A percentile compares a stretch with the other conserved stretches of the same genome.
phyloP scores from a whole-genome alignment of 2,329 filamentous ascomycete species.

The Aspergillus sp. region DNA sequence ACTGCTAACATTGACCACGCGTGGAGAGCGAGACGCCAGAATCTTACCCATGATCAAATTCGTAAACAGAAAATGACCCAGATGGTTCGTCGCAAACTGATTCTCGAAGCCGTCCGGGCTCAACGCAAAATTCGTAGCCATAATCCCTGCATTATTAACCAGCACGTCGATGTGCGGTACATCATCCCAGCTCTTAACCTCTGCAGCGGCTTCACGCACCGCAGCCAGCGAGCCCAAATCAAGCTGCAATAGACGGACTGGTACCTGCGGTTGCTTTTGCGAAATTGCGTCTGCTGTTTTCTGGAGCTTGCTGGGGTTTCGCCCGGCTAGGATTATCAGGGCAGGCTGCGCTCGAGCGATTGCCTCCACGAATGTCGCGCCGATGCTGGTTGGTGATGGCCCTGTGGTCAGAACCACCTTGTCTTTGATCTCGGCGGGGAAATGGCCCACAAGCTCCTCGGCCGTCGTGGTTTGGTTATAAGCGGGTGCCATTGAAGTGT shows the following conservation, averaged over 20 bases:
- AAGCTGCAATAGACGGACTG: slow-evolving; percentile 28
- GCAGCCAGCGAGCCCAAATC: slow-evolving; percentile 34
- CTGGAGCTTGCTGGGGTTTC: slow-evolving; percentile 34
- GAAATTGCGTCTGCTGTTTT: slow-evolving; percentile 27
- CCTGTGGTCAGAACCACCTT: slow-evolving; percentile 44
- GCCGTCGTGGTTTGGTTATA: slow-evolving; percentile 15
- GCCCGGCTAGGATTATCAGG: slow-evolving; percentile 42
- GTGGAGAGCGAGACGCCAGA: slow-evolving; percentile 17
- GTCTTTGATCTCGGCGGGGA: slow-evolving; percentile 20
- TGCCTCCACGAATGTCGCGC: slow-evolving; percentile 33
- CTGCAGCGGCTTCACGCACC: slow-evolving; percentile 32
- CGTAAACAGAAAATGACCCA: slow-evolving; percentile 42
- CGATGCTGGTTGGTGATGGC: slow-evolving; percentile 39
- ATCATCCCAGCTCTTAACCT: slow-evolving; percentile 28
- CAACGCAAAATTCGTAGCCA: slow-evolving; percentile 29
- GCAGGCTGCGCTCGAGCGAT: slow-evolving; percentile 36
- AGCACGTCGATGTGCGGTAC: slow-evolving; percentile 39
- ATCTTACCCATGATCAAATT: slow-evolving; percentile 39
- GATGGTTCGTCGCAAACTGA: slow-evolving; percentile 40
- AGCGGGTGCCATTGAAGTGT: not conserved
- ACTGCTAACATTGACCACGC: slow-evolving; percentile 49
- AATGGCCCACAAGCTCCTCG: slow-evolving; percentile 21
- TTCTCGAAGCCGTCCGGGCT: slow-evolving; percentile 40
- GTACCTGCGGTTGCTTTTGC: slow-evolving; percentile 16
- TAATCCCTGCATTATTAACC: slow-evolving; percentile 47